Evolutionary conservation across 306 rosid species (phyloP).

Genomic region (Adenanthera pavonina): DNA sequence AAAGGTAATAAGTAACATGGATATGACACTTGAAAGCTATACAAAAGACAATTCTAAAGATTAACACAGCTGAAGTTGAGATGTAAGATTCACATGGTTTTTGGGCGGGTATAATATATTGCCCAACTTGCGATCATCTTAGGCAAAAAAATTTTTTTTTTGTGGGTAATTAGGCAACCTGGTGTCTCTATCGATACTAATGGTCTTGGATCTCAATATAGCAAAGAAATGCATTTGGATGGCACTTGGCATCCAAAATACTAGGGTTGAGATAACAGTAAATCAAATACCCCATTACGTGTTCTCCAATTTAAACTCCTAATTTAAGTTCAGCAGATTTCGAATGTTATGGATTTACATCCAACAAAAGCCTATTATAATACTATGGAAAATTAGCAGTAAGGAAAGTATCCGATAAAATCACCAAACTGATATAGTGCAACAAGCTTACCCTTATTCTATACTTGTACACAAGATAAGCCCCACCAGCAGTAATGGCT

Average conservation of each 20-base stretch:
- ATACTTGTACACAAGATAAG: slow-evolving; percentile 92
- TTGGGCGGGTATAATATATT: background rate
- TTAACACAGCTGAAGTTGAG: background rate
- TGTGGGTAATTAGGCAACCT: background rate
- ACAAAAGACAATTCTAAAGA: background rate
- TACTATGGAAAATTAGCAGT: background rate
- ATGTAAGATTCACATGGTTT: background rate
- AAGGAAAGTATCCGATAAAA: slow-evolving; percentile 3
- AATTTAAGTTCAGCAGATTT: slow-evolving; percentile 2
- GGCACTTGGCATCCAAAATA: background rate
- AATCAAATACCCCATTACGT: background rate
- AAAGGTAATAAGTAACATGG: too few relatives aligned
- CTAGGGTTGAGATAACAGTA: background rate
- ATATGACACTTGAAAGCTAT: too few relatives aligned
- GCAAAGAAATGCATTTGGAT: background rate
- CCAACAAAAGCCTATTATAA: background rate
- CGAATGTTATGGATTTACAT: slow-evolving; percentile 25
- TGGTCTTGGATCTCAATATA: background rate
- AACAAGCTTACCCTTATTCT: slow-evolving; percentile 90
- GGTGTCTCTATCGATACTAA: background rate
- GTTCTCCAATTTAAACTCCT: slow-evolving; percentile 14
- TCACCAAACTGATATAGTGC: slow-evolving; percentile 33
- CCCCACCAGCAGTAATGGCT: slow-evolving; percentile 84
- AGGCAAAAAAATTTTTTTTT: too few relatives aligned
- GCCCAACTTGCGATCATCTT: background rate